Evolutionary conservation across 2,329 filamentous ascomycete genomes (phyloP).

Genomic region (Penicillium janthinellum): DNA sequence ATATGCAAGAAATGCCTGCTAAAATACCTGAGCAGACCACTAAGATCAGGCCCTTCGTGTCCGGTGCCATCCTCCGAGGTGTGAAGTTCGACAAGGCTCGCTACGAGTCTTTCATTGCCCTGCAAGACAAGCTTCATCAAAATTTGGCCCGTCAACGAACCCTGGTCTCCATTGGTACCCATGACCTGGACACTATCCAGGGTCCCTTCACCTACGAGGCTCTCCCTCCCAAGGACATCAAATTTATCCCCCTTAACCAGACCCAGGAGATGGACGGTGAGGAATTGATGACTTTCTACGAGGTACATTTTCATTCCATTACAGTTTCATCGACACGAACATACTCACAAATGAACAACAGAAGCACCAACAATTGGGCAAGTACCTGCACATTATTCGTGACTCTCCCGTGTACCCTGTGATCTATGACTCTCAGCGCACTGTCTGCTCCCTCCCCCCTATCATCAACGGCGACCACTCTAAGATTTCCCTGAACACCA

Average conservation of each 20-base stretch:
- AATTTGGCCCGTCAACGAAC: constrained; percentile 93
- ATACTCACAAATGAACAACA: constrained; percentile 40
- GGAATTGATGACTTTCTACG: constrained; percentile 93
- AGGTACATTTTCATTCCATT: constrained; percentile 44
- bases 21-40: constrained; percentile 56
- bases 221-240: constrained; percentile 84
- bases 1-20: constrained; percentile 8
- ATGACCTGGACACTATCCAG: constrained; percentile 90
- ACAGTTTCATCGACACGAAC: constrained; percentile 12
- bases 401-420: constrained; percentile 94
- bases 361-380: constrained; percentile 87
- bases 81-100: constrained; percentile 87
- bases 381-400: constrained; percentile 89
- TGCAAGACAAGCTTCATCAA: constrained; percentile 97
- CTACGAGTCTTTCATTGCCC: constrained; percentile 95
- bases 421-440: constrained; percentile 85
- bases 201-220: constrained; percentile 98
- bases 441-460: constrained; percentile 89
- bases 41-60: constrained; percentile 82
- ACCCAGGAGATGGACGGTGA: constrained; percentile 81
- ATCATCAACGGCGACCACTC: constrained; percentile 98
- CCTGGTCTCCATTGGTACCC: constrained; percentile 94
- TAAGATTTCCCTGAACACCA: constrained; percentile 89
- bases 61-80: constrained; percentile 84
- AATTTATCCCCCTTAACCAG: constrained; percentile 89